Evolutionary conservation across 768 basidiomycete genomes (phyloP).

Genomic region (Boletellus sp.): DNA sequence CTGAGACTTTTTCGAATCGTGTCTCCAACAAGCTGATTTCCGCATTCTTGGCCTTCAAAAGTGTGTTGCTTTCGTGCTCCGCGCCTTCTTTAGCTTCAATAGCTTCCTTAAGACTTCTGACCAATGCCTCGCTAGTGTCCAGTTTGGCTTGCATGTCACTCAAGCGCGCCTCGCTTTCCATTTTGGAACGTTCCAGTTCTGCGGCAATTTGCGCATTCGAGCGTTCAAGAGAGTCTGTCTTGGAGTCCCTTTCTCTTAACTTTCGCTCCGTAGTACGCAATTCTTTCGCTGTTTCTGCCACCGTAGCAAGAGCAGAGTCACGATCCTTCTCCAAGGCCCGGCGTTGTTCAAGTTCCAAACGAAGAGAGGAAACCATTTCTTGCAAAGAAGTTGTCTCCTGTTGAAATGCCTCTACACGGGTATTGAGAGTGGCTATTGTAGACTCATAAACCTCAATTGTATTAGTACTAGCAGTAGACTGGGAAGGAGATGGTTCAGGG

Average conservation of each 20-base stretch:
- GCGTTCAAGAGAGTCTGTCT: slow-evolving; percentile 46
- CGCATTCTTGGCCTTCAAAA: slow-evolving; percentile 53
- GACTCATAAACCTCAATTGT: slow-evolving; percentile 13
- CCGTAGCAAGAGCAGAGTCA: slow-evolving; percentile 38
- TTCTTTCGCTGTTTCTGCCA: slow-evolving; percentile 42
- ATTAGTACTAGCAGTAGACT: slow-evolving; percentile 36
- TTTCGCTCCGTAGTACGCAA: slow-evolving; percentile 40
- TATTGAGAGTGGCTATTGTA: slow-evolving; percentile 19
- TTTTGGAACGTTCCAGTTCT: slow-evolving; percentile 45
- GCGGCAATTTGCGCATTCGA: slow-evolving; percentile 34
- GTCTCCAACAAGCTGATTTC: slow-evolving; percentile 57
- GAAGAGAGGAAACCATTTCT: slow-evolving; percentile 24
- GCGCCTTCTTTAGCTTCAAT: slow-evolving; percentile 49
- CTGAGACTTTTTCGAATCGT: slow-evolving; percentile 42
- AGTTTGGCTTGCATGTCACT: slow-evolving; percentile 43
- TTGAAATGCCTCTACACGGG: slow-evolving; percentile 57
- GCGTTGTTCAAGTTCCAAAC: slow-evolving; percentile 20
- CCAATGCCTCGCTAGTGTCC: slow-evolving; percentile 41
- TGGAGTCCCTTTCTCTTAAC: slow-evolving; percentile 42
- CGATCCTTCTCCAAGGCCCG: slow-evolving; percentile 41
- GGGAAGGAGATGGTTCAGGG: slow-evolving; percentile 24
- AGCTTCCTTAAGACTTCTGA: slow-evolving; percentile 49
- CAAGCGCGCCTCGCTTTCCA: slow-evolving; percentile 42
- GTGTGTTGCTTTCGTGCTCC: slow-evolving; percentile 47
- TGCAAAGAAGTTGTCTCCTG: slow-evolving; percentile 66